Conservation (phyloP, 306 rosid species). For the Cucurbita moschata region DNA sequence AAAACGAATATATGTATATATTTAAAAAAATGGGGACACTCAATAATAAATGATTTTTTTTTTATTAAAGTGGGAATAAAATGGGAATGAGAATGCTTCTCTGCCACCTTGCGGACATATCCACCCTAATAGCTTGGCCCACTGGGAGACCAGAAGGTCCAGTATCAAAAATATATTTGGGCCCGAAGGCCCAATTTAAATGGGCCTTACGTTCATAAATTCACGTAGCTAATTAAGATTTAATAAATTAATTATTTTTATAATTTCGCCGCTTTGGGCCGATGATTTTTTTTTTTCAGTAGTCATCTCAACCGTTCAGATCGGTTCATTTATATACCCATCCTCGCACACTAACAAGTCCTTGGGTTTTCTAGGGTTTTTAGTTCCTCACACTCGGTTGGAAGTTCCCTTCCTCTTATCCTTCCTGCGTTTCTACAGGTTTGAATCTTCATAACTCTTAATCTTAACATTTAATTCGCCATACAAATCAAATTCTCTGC, state of each 20-base stretch:
- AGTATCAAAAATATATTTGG: neutral
- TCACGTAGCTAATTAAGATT: neutral
- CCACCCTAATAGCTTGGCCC: neutral
- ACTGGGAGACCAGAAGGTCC: neutral
- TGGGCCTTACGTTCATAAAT: neutral
- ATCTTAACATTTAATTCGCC: neutral
- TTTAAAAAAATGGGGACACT: too few species aligned
- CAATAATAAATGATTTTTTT: too few species aligned
- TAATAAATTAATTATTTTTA: neutral
- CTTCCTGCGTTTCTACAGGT: neutral
- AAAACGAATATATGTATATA: too few species aligned
- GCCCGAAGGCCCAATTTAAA: neutral
- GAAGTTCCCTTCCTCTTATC: neutral
- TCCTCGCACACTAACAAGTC: neutral
- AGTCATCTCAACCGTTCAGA: constrained; percentile 1
- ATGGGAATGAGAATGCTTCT: too few species aligned
- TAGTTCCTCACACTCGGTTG: neutral
- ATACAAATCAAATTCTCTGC: too few species aligned
- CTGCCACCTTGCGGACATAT: too few species aligned
- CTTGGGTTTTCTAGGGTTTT: constrained; percentile 2
- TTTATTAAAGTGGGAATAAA: too few species aligned
- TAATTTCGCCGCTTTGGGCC: neutral
- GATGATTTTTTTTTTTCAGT: neutral
- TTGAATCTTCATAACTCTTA: neutral
- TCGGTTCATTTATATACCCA: neutral